phyloP scores from a whole-genome alignment of 768 basidiomycete species.

The Cystofilobasidium macerans region DNA sequence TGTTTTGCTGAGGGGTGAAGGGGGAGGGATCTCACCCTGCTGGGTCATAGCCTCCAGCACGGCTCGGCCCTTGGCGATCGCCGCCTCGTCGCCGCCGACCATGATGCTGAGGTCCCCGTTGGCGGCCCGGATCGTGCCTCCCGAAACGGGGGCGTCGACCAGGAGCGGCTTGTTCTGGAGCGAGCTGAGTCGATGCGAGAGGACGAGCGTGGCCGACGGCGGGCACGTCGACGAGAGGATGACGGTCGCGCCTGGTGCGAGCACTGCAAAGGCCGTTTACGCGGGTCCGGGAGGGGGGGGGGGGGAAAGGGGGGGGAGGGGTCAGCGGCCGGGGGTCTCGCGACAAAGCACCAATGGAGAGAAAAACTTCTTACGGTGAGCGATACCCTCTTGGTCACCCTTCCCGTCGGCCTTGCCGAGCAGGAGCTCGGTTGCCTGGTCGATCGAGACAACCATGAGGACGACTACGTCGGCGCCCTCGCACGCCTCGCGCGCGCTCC shows the following conservation, averaged over 20 bases:
- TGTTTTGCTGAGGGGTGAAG: not conserved
- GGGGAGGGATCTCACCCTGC: not conserved
- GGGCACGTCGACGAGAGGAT: constrained; percentile 19
- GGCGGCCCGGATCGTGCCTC: constrained; percentile 20
- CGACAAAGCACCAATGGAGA: too few relatives aligned
- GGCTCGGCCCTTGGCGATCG: constrained; percentile 11
- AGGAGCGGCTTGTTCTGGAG: constrained; percentile 20
- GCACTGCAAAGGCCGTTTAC: constrained; percentile 9
- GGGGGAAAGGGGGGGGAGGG: not conserved
- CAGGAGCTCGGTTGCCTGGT: constrained; percentile 19
- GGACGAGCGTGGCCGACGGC: constrained; percentile 5
- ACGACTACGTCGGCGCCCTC: constrained; percentile 28
- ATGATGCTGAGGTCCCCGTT: constrained; percentile 21
- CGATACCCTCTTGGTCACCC: constrained; percentile 3
- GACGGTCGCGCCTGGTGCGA: constrained; percentile 16
- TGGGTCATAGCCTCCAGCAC: constrained; percentile 17
- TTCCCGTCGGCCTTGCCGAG: constrained; percentile 8
- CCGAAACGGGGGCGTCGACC: constrained; percentile 23
- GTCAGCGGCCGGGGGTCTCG: not conserved
- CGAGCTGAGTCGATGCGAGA: constrained; percentile 1
- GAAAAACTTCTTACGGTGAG: constrained; percentile 2
- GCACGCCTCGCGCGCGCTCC: constrained; percentile 23
- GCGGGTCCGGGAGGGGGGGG: too few relatives aligned
- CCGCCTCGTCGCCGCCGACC: constrained; percentile 11
- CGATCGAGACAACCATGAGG: constrained; percentile 27